Evolutionary conservation across 1,284 basidiomycete species (phyloP).

Genomic region (Athelia sp.): DNA sequence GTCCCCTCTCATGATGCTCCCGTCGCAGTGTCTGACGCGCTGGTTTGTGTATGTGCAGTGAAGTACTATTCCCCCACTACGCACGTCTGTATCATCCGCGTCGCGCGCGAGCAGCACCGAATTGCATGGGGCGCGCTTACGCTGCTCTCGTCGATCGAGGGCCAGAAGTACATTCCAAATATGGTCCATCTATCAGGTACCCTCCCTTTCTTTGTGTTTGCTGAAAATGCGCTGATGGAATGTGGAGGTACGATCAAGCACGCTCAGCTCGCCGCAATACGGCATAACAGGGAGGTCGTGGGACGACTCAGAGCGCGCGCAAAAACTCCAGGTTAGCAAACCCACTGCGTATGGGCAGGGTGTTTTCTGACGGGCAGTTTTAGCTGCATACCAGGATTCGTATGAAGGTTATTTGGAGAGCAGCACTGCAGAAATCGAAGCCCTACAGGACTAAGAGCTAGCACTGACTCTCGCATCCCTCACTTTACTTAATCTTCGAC

Average conservation of each 20-base stretch:
- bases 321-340: conserved; percentile 43
- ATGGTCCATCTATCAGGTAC: conserved; percentile 73
- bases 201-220: conserved; percentile 11
- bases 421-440: conserved; percentile 56
- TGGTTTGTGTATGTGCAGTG: conserved; percentile 35
- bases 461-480: too few relatives aligned
- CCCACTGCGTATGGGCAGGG: not conserved
- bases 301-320: conserved; percentile 54
- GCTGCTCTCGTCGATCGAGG: conserved; percentile 55
- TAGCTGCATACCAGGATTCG: conserved; percentile 52
- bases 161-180: conserved; percentile 54
- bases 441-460: conserved; percentile 60
- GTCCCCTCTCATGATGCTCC: conserved; percentile 1
- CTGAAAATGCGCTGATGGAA: not conserved
- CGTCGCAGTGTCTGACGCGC: not conserved
- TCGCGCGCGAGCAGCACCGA: conserved; percentile 68
- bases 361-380: not conserved
- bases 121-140: conserved; percentile 73
- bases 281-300: conserved; percentile 63
- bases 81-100: conserved; percentile 72
- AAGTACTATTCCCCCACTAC: conserved; percentile 81
- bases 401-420: conserved; percentile 53
- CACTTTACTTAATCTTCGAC: too few relatives aligned
- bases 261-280: conserved; percentile 66
- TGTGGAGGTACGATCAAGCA: conserved; percentile 73